These are phyloP conservation scores for Wickerhamiella infanticola DNA, from an alignment of 1,139 yeast species.

Conservation along the genomic window DNA sequence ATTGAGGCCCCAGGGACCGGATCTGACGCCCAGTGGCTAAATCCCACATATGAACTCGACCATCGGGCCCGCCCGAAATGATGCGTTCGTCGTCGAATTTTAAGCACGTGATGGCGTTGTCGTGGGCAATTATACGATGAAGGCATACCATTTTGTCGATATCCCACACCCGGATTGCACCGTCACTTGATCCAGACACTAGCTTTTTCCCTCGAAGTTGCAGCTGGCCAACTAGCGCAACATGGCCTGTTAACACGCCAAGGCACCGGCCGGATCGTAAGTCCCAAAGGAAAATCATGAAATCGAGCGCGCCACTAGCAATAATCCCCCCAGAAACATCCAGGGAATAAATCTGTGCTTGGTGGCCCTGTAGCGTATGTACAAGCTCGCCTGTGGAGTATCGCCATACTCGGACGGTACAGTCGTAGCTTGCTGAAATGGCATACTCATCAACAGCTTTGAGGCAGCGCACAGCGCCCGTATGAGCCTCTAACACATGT, in stretches of 20 bases:
- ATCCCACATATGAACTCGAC: conserved; percentile 88
- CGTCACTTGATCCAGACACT: conserved; percentile 87
- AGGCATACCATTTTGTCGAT: conserved; percentile 73
- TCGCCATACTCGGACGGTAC: conserved; percentile 81
- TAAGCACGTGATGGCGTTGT: conserved; percentile 70
- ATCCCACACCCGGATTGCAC: conserved; percentile 87
- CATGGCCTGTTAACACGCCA: conserved; percentile 58
- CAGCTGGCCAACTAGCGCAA: conserved; percentile 57
- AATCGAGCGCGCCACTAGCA: conserved; percentile 78
- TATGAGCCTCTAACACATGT: conserved; percentile 56
- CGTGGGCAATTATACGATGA: conserved; percentile 76
- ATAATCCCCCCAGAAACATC: conserved; percentile 69
- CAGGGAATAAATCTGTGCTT: conserved; percentile 69
- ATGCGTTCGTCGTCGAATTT: conserved; percentile 76
- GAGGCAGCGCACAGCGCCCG: conserved; percentile 68
- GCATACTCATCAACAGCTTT: conserved; percentile 26
- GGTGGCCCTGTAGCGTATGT: conserved; percentile 71
- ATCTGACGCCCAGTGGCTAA: conserved; percentile 48
- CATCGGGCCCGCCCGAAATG: conserved; percentile 81
- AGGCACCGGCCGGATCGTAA: conserved; percentile 66
- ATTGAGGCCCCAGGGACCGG: conserved; percentile 25
- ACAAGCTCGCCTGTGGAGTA: conserved; percentile 59
- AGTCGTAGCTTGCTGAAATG: conserved; percentile 72
- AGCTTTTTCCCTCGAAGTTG: conserved; percentile 80
- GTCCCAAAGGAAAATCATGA: conserved; percentile 87